Conservation (phyloP, 768 basidiomycete species). For the Dacryopinax primogenitus region DNA sequence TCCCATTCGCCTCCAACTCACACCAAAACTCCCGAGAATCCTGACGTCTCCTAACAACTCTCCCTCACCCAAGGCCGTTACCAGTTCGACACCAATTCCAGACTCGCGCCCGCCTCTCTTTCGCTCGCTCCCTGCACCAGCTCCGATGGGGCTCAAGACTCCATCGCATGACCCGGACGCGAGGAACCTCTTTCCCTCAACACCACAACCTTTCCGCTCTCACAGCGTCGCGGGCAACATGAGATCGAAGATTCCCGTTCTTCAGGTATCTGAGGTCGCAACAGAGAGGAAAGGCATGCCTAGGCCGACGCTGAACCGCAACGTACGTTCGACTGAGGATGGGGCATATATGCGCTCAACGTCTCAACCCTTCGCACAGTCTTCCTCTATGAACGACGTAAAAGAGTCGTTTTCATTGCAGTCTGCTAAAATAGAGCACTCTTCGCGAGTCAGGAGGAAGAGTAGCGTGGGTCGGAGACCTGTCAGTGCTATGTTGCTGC, state of each 20-base stretch:
- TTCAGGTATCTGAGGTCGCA: not conserved
- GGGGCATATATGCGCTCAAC: not conserved
- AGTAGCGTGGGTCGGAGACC: not conserved
- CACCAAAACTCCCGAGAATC: not conserved
- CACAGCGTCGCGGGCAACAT: not conserved
- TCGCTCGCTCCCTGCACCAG: not conserved
- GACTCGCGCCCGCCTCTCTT: not conserved
- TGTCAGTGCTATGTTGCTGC: not conserved
- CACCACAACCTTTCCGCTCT: not conserved
- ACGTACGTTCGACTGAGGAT: not conserved
- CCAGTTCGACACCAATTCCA: not conserved
- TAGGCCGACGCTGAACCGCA: not conserved
- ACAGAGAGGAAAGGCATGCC: not conserved
- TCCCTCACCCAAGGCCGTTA: not conserved
- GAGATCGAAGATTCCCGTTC: not conserved
- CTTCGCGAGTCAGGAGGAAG: not conserved
- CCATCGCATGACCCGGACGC: not conserved
- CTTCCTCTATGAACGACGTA: constrained; percentile 6
- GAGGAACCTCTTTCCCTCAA: constrained; percentile 7
- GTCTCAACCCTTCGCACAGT: not conserved
- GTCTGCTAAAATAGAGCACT: not conserved
- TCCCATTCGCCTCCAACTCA: constrained; percentile 5
- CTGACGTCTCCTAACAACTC: not conserved
- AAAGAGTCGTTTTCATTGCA: not conserved
- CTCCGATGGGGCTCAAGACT: not conserved